phyloP scores from a whole-genome alignment of 768 basidiomycete genomes.

The Boletus rex-veris region DNA sequence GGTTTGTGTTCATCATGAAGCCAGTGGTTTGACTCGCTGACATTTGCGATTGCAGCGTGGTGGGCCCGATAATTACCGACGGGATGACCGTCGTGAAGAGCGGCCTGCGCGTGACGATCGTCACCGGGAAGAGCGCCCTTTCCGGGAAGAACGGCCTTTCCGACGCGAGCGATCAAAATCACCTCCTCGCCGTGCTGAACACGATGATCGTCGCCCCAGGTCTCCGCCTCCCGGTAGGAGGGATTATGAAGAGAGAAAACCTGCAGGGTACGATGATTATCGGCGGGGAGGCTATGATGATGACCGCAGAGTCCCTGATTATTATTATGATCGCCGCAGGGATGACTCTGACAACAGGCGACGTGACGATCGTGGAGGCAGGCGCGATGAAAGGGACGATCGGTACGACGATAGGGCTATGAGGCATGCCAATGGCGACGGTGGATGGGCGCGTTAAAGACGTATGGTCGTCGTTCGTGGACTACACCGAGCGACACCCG shows the following conservation, averaged over 20 bases:
- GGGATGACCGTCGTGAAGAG: conserved; percentile 67
- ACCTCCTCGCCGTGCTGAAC: conserved; percentile 66
- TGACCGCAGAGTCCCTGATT: conserved; percentile 80
- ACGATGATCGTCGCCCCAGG: conserved; percentile 78
- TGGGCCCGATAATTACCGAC: conserved; percentile 71
- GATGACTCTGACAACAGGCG: conserved; percentile 58
- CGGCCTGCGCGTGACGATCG: conserved; percentile 53
- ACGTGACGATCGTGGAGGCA: conserved; percentile 67
- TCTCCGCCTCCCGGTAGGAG: conserved; percentile 72
- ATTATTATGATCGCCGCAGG: conserved; percentile 86
- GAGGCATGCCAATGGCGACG: conserved; percentile 76
- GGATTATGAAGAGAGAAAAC: conserved; percentile 80
- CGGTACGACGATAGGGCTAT: conserved; percentile 72
- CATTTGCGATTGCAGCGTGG: conserved; percentile 43
- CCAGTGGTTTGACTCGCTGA: neutral
- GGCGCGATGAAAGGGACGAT: conserved; percentile 83
- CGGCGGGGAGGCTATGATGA: conserved; percentile 77
- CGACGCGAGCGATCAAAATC: conserved; percentile 85
- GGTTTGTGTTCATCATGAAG: conserved; percentile 37
- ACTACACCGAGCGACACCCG: conserved; percentile 26
- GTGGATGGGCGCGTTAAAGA: conserved; percentile 70
- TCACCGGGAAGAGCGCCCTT: conserved; percentile 56
- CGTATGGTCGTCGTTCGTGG: conserved; percentile 35
- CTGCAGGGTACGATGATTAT: conserved; percentile 91
- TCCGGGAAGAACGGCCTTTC: conserved; percentile 46